These are phyloP conservation scores for Chloromonas sp. DNA, from an alignment of 163 green algal genomes.

Conservation along the genomic window DNA sequence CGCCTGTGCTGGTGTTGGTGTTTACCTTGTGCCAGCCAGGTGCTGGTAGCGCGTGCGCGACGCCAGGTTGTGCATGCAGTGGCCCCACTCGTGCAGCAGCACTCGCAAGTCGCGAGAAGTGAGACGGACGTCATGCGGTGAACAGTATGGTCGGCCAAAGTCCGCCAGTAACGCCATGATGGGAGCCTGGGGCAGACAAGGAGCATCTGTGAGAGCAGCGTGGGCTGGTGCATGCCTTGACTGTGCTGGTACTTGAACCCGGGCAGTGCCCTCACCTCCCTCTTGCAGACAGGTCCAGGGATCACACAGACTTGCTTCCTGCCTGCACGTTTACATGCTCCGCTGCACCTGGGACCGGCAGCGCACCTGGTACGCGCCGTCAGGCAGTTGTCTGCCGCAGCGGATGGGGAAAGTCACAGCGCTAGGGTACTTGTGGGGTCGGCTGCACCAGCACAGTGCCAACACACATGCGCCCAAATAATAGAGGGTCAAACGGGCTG, in stretches of 20 bases:
- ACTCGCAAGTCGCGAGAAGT: conserved; percentile 63
- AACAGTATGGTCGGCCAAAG: conserved; percentile 22
- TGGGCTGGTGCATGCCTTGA: too few relatives aligned
- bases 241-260: too few relatives aligned
- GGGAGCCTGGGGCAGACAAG: conserved; percentile 29
- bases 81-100: conserved; percentile 92
- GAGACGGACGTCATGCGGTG: conserved; percentile 27
- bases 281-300: too few relatives aligned
- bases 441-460: conserved; percentile 6
- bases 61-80: conserved; percentile 78
- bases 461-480: too few relatives aligned
- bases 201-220: too few relatives aligned
- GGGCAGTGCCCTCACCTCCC: too few relatives aligned
- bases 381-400: conserved; percentile 49
- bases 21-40: conserved; percentile 57
- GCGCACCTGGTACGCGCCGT: conserved; percentile 39
- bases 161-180: conserved; percentile 73
- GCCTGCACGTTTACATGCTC: too few relatives aligned
- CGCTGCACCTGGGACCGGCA: too few relatives aligned
- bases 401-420: conserved; percentile 84
- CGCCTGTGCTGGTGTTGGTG: too few relatives aligned
- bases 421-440: conserved; percentile 69
- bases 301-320: too few relatives aligned
- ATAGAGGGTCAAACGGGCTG: too few relatives aligned
- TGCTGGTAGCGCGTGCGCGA: conserved; percentile 83